These are phyloP conservation scores for Spergularia marina DNA, from an alignment of 148 eudicot genomes.

Conservation along the genomic window DNA sequence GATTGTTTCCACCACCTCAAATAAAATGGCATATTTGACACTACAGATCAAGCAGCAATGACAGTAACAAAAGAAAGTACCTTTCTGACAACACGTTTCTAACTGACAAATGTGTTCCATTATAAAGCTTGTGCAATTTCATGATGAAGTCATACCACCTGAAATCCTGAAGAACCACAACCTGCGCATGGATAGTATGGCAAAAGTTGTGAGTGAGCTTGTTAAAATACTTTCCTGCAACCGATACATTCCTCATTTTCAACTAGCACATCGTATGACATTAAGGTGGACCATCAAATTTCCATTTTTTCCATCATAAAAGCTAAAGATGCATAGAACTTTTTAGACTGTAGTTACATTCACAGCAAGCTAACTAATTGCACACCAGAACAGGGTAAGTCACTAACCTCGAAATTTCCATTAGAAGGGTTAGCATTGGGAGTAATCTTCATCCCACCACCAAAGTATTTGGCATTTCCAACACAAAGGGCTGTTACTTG, in stretches of 20 bases:
- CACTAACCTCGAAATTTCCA: constrained; percentile 70
- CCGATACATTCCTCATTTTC: neutral
- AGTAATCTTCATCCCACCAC: constrained; percentile 98
- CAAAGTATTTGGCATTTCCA: constrained; percentile 95
- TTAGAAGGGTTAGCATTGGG: constrained; percentile 85
- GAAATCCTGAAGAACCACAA: constrained; percentile 88
- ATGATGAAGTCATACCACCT: constrained; percentile 91
- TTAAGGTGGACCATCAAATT: no score
- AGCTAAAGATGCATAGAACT: neutral
- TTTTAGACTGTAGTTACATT: no score
- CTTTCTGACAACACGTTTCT: constrained; percentile 70
- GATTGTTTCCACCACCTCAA: no score
- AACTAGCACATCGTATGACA: neutral
- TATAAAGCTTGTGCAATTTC: constrained; percentile 73
- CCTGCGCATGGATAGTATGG: constrained; percentile 39
- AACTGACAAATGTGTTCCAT: constrained; percentile 80
- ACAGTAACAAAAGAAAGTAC: constrained; percentile 28
- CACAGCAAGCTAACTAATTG: no score
- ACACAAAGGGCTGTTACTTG: constrained; percentile 91
- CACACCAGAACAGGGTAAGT: constrained; percentile 6
- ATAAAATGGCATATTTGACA: neutral
- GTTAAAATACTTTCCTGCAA: neutral
- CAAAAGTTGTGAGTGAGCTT: neutral
- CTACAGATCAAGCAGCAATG: neutral
- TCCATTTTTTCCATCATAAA: neutral